Evolutionary conservation across 495 filamentous ascomycete genomes (phyloP), one percentile per base, ranked within the genome.

Genomic region (Penicillium turbatum): DNA sequence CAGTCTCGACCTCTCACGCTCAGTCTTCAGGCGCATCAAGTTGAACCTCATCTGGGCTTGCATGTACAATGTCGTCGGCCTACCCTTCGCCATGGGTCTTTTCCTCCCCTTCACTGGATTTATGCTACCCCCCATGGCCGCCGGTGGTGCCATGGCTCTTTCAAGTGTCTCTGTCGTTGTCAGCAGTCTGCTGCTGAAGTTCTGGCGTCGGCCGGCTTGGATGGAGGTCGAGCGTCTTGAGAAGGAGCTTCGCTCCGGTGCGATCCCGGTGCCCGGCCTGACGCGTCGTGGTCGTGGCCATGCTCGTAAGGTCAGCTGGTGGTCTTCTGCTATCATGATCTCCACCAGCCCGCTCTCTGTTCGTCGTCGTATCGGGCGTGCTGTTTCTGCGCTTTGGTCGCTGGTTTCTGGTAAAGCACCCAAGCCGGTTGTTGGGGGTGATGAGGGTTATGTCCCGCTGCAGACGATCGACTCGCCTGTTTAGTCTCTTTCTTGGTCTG

Each of bases 71-170:
- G 48, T 90, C 43, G 75, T 97, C 57, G 93, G 93, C 4, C 75
- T 99, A 2, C 93, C 93, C 21, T 96, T 99, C 57, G 93, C 93
- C 9, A 97, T 97, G 93, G 93, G 93, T 5, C 51, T 81, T 8
- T 91, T 97, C 77, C 76, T 99, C 24, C 93, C 93, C 0, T 82
- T 93, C 47, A 93, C 92, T 5, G 92, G 92, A 3, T 82, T 84
- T 57, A 87, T 88, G 72, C 71, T 99, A 54, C 93, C 93, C 51
- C 93, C 93, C 10, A 92, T 97, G 88, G 90, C 89, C 29, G 95
- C 93, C 7, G 92, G 91, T 13, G 89, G 85, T 3, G 95, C 95
- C 16, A 99, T 99, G 93, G 95, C 92, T 5, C 80, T 79, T 36
- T 91, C 86, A 35, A 92, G 88, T 55, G 87, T 97, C 29, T 92